Base-by-base conservation (phyloP, 208 protist genomes). In the Willaertia magna region DNA sequence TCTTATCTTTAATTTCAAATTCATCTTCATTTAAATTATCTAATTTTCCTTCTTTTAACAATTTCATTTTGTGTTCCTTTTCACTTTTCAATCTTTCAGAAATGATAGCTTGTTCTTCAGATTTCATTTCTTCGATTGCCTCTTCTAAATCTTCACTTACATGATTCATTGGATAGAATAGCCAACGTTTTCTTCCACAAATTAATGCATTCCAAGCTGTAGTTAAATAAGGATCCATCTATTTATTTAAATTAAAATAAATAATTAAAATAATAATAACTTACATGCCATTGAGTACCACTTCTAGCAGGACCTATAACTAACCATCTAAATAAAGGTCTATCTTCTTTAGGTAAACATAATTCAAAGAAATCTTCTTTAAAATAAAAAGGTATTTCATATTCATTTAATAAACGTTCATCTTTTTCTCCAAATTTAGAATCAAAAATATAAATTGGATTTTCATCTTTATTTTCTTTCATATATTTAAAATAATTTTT, bases 381-480 rank as follows among this genome's bases (percentile, higher is more conserved):
- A n/a, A 84, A 84, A 44, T 51, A 84, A 14, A 40, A 7, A 12
- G 79, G 79, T 51, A 61, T 26, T 26, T 84, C 16, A 43, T 84
- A 84, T 14, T 84, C 79, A 6, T 84, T 30, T 3, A 84, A 11
- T 12, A 84, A 22, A 44, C 39, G 20, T 30, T 0, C 9, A 44
- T 18, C 44, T 44, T 14, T 14, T 61, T 84, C 47, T 22, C 47
- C 79, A 61, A 84, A 84, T 34, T 84, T 84, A 7, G 30, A 22
- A 42, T 84, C 79, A 61, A 84, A 84, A 61, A 84, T 22, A 61
- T 84, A 84, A 40, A 61, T 44, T 42, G 79, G 79, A 44, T 84
- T 61, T 84, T 84, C 47, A 12, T 84, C 79, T 11, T 61, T 34
- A 61, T 61, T 61, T 4, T 52, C 9, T n/a, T 51, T 3, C 26